Evolutionary conservation across 192 early-diverging fungal species (phyloP).

Genomic region (Obelidium mucronatum): DNA sequence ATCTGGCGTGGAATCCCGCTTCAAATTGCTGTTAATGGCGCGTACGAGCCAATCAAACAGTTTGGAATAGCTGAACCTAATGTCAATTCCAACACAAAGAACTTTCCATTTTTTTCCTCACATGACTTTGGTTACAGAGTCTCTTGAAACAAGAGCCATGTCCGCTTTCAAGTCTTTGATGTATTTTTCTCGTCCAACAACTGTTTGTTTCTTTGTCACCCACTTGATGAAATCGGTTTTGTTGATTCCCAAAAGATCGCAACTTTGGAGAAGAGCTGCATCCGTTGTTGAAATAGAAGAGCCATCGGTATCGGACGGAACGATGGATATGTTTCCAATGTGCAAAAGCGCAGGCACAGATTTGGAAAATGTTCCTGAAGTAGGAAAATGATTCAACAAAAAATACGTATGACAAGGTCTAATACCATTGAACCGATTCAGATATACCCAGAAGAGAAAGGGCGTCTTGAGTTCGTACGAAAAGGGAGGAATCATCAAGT

Average conservation of each 20-base stretch:
- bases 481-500: slow-evolving; percentile 85
- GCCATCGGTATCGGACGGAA: background rate
- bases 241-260: slow-evolving; percentile 23
- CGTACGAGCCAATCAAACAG: slow-evolving; percentile 92
- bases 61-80: slow-evolving; percentile 76
- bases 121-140: slow-evolving; percentile 90
- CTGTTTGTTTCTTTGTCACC: slow-evolving; percentile 81
- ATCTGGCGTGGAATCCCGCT: slow-evolving; percentile 47
- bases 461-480: slow-evolving; percentile 76
- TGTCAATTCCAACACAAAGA: background rate
- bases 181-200: slow-evolving; percentile 63
- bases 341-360: slow-evolving; percentile 34
- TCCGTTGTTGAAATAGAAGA: background rate
- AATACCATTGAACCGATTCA: slow-evolving; percentile 73
- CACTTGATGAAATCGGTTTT: slow-evolving; percentile 64
- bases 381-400: background rate
- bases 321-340: slow-evolving; percentile 53
- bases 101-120: slow-evolving; percentile 61
- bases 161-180: slow-evolving; percentile 67
- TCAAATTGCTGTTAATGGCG: slow-evolving; percentile 77
- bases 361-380: slow-evolving; percentile 26
- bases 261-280: slow-evolving; percentile 1
- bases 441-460: slow-evolving; percentile 81
- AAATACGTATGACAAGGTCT: no score
- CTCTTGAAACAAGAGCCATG: slow-evolving; percentile 73